Conservation (phyloP, 805 yeast species). For the Metschnikowia continentalis region DNA sequence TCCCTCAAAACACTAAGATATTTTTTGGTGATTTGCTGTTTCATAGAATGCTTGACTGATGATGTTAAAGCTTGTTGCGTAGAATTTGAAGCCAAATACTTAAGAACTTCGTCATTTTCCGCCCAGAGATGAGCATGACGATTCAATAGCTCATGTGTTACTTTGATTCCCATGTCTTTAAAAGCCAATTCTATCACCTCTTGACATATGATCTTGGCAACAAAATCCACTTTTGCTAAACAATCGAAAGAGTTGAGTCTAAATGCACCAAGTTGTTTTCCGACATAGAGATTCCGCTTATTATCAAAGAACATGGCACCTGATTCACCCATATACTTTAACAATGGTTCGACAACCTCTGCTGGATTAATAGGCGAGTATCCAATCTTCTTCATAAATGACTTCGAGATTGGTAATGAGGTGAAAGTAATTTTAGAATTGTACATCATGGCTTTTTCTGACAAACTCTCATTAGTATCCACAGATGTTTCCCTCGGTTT, state of each 20-base stretch:
- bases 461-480: conserved; percentile 2
- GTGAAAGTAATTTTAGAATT: conserved; percentile 21
- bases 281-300: conserved; percentile 30
- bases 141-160: conserved; percentile 30
- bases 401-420: conserved; percentile 28
- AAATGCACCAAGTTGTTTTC: conserved; percentile 50
- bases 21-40: conserved; percentile 34
- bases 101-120: conserved; percentile 40
- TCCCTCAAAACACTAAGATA: conserved; percentile 41
- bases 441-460: conserved; percentile 24
- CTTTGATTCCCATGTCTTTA: conserved; percentile 36
- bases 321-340: conserved; percentile 36
- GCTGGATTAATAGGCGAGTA: conserved; percentile 31
- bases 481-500: conserved; percentile 7
- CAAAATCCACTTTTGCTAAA: conserved; percentile 45
- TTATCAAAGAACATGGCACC: conserved; percentile 45
- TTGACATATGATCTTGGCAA: conserved; percentile 45
- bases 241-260: conserved; percentile 49
- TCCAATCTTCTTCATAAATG: conserved; percentile 33
- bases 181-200: conserved; percentile 46
- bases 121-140: conserved; percentile 46
- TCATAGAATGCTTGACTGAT: conserved; percentile 25
- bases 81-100: conserved; percentile 35
- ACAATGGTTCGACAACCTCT: conserved; percentile 27
- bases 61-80: conserved; percentile 43